Evolutionary conservation across 305 asterid species (phyloP), one percentile per base, ranked within the genome.

Genomic region (Petunia hybrid): DNA sequence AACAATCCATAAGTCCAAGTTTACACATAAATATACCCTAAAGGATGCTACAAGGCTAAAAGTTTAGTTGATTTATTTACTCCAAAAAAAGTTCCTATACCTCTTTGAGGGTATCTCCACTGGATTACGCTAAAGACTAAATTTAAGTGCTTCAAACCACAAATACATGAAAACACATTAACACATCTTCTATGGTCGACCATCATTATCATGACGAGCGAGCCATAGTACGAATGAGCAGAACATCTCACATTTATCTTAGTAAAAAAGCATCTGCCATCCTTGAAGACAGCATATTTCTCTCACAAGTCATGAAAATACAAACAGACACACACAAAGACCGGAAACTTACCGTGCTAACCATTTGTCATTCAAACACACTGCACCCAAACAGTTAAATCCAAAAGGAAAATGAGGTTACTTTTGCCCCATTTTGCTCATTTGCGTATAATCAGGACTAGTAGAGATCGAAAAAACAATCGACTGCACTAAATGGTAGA

Each of bases 1-100:
- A 70, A 45, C 59, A 43, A 45, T 45, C 3, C 3, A 7, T 4
- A 22, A 70, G 59, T 45, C 59, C 56, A 42, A 4, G 56, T 22
- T 68, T 42, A 42, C 56, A 8, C 8, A 42, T 68, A 68, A 8
- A 68, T 42, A 42, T 22, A 68, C 36, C 38, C 57, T 43, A 69
- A 65, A 45, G 41, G 77, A 70, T 45, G 42, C 60, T 70, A 45
- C 57, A 3, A 46, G 31, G 22, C n/a, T 43, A 69, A 45, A 8
- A n/a, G 22, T 13, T 22, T 31, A 45, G 76, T 22, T 69, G 76
- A 69, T 69, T 69, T 45, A 43, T 69, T 10, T 69, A 45, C 76
- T 43, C 76, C 40, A 45, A 13, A 68, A 43, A 8, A 16, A 45
- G 16, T 16, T 43, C 61, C 22, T 14, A 56, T 14, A 36, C 16